Evolutionary conservation across 306 rosid species (phyloP), one percentile per base, ranked within the genome.

Genomic region (Begonia masoniana): DNA sequence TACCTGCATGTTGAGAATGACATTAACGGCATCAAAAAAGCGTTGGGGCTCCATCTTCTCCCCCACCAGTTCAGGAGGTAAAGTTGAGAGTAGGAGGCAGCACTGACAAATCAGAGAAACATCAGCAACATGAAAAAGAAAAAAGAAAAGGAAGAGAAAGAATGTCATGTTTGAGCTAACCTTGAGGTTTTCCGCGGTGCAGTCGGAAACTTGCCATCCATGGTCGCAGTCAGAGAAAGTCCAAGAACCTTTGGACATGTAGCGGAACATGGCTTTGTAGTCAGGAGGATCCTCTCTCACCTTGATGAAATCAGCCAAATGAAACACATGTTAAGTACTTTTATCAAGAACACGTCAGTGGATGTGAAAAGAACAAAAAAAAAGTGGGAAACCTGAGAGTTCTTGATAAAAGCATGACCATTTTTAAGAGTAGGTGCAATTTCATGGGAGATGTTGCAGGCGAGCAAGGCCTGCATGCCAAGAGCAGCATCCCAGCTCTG

Each of bases 171-270:
- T 31, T 31, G 39, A 31, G 39, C n/a, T 24, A 61, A 82, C 92
- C 81, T 71, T 79, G 57, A 82, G 63, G 51, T 68, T 79, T 61
- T 82, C 86, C 7, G 92, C 81, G 2, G 83, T 76, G 31, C 86
- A 74, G 58, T 82, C 92, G 26, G 86, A 82, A 64, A 74, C 76
- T 62, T 76, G 82, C 92, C 92, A 82, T 64, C 85, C 91, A 10
- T 82, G 91, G 55, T 82, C 91, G 55, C 70, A 77, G 60, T 82
- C 83, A 1, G 83, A 83, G 56, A 83, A 76, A 23, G 92, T 76
- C 92, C 92, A 83, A 10, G 92, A 62, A 4, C 92, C 92, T 67
- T 79, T 83, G 12, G 84, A 79, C 60, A 74, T 83, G 65, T 79
- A 80, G 51, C 82, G 82, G 60, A 59, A 13, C 92, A 83, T 83